Percentiles rank a stretch among this genome's conserved stretches.
Conservation (phyloP, 169 alveolate species). For the Babesia sp. region DNA sequence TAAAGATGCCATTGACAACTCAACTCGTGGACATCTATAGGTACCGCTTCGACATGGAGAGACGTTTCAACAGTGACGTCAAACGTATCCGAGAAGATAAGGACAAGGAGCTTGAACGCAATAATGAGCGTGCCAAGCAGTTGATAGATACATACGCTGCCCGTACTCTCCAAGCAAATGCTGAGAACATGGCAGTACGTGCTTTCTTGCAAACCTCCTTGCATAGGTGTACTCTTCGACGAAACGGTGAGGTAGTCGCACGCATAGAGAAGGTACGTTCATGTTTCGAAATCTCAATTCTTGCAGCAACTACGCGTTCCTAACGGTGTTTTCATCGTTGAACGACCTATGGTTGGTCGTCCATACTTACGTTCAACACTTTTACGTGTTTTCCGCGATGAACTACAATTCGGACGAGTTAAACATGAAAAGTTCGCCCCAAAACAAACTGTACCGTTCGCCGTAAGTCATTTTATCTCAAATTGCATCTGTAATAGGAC, state of each 20-base stretch:
- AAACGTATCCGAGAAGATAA: not conserved
- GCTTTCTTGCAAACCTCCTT: not conserved
- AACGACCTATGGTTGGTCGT: not conserved
- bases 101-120: slow-evolving; percentile 15
- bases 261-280: slow-evolving; percentile 12
- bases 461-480: not conserved
- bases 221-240: not conserved
- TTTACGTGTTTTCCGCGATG: not conserved
- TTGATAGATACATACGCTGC: slow-evolving; percentile 41
- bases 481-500: not conserved
- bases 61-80: not conserved
- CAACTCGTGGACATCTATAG: slow-evolving; percentile 5
- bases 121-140: slow-evolving; percentile 28
- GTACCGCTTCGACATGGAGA: slow-evolving; percentile 18
- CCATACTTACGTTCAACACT: not conserved
- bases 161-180: slow-evolving; percentile 22
- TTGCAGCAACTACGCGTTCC: slow-evolving; percentile 14
- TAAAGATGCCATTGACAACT: not conserved
- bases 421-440: not conserved
- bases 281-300: not conserved
- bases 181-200: slow-evolving; percentile 14
- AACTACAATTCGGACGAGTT: slow-evolving; percentile 13
- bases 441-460: not conserved
- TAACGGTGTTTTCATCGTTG: not conserved
- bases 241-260: slow-evolving; percentile 3